A percentile compares a stretch with the other conserved stretches of the same genome.
phyloP scores from a whole-genome alignment of 495 filamentous ascomycete genomes.

The Hypoxylon intermedium region DNA sequence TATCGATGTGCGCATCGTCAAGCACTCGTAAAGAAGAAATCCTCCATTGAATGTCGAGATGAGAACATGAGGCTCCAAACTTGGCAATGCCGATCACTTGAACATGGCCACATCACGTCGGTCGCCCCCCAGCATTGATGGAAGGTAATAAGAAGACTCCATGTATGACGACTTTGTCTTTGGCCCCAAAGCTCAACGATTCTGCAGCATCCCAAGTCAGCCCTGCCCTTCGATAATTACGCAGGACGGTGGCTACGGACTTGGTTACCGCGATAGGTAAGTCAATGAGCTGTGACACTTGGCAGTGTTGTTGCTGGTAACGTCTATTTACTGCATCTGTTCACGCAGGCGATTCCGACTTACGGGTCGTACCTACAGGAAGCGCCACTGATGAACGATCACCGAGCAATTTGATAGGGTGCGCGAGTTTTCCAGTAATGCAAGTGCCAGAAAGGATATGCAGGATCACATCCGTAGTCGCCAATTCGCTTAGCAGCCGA shows the following conservation, averaged over 20 bases:
- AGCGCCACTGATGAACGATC: neutral
- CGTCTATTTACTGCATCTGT: slow-evolving; percentile 10
- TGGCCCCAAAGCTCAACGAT: slow-evolving; percentile 15
- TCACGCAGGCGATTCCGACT: slow-evolving; percentile 8
- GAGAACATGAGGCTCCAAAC: slow-evolving; percentile 12
- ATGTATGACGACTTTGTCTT: slow-evolving; percentile 5
- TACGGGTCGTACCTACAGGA: slow-evolving; percentile 2
- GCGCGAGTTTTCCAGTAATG: slow-evolving; percentile 27
- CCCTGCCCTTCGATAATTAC: slow-evolving; percentile 13
- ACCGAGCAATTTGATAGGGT: neutral
- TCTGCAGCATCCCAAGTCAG: neutral
- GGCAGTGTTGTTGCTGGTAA: slow-evolving; percentile 15
- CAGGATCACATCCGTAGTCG: slow-evolving; percentile 3
- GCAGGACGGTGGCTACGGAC: slow-evolving; percentile 17
- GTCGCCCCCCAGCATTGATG: neutral
- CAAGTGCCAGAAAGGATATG: slow-evolving; percentile 7
- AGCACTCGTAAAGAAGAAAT: too few relatives aligned
- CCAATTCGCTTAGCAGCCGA: slow-evolving; percentile 6
- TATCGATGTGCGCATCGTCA: too few relatives aligned
- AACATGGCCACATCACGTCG: slow-evolving; percentile 3
- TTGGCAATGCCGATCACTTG: slow-evolving; percentile 1
- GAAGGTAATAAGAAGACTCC: neutral
- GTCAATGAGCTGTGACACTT: neutral
- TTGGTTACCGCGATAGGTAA: slow-evolving; percentile 33
- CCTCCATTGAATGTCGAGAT: too few relatives aligned